Evolutionary conservation across 495 filamentous ascomycete species (phyloP).

Genomic region (Penicillium odoratum): DNA sequence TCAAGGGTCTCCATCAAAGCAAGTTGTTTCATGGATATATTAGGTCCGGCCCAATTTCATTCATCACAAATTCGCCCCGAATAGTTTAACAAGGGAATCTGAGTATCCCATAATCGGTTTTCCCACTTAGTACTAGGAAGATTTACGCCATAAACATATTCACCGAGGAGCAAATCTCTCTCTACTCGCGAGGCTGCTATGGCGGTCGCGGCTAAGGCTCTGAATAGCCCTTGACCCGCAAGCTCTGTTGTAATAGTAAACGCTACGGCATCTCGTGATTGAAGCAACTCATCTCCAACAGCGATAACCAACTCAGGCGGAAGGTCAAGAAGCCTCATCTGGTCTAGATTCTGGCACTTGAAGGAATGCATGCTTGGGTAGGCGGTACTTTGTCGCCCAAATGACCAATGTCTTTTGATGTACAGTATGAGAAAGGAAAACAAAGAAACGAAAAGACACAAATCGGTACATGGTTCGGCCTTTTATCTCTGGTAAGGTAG

Average conservation of each 20-base stretch:
- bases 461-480: no score
- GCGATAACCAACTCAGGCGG: no score
- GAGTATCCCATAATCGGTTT: conserved; percentile 49
- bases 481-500: no score
- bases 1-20: conserved; percentile 45
- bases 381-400: no score
- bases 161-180: conserved; percentile 41
- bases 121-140: conserved; percentile 28
- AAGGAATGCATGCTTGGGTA: no score
- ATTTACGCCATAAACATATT: conserved; percentile 39
- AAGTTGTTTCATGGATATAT: conserved; percentile 62
- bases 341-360: no score
- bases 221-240: conserved; percentile 77
- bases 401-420: no score
- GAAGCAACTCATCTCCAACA: no score
- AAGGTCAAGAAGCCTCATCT: no score
- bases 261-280: no score
- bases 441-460: no score
- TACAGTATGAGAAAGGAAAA: no score
- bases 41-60: conserved; percentile 63
- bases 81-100: conserved; percentile 64
- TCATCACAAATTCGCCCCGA: conserved; percentile 55
- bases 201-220: conserved; percentile 64
- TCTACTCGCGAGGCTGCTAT: conserved; percentile 54
- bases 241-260: conserved; percentile 66